Evolutionary conservation across 495 filamentous ascomycete species (phyloP), one percentile per base, ranked within the genome.

Genomic region (Podospora conica): DNA sequence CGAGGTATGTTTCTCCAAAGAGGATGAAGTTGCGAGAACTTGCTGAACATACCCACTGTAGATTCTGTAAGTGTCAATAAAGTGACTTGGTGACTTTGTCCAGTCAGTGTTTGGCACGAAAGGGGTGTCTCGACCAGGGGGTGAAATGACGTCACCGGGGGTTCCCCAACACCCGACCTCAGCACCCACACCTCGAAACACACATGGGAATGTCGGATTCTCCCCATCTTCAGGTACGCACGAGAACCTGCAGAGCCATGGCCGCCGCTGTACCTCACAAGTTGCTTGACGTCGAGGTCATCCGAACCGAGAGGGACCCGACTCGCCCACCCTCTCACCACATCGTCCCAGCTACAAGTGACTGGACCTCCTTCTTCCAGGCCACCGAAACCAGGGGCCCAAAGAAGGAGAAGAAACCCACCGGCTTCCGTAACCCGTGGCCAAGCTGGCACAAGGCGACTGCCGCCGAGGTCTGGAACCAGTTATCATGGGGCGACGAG

Each of bases 351-450:
- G 0, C 40, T 7, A n/a, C 40, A 18, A n/a, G 40, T 18, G 40
- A 48, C 40, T 48, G 40, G 40, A 48, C 40, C 3, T 48, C 40
- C 40, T 48, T 48, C 40, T 48, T 48, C 40, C 40, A 48, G 15
- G 40, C 40, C 40, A 48, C 40, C 40, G 40, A 48, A 48, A n/a
- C 40, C 40, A 15, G 18, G 6, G 40, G 18, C 18, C 40, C 40
- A 9, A 48, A 48, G 18, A 48, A 48, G 18, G 6, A 12, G 3
- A 48, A 48, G 40, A 48, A 48, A 2, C 40, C 40, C 40, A 48
- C 40, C 40, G 40, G 40, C 6, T 86, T 86, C 68, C 71, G 70
- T 15, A 86, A 86, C 62, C 84, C 84, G 2, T 86, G 84, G 84
- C 81, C 82, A 0, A 84, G 82, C 25, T 82, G 76, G 70, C 65